phyloP scores from a whole-genome alignment of 345 rosid genomes.

The Eucalyptus victrix region DNA sequence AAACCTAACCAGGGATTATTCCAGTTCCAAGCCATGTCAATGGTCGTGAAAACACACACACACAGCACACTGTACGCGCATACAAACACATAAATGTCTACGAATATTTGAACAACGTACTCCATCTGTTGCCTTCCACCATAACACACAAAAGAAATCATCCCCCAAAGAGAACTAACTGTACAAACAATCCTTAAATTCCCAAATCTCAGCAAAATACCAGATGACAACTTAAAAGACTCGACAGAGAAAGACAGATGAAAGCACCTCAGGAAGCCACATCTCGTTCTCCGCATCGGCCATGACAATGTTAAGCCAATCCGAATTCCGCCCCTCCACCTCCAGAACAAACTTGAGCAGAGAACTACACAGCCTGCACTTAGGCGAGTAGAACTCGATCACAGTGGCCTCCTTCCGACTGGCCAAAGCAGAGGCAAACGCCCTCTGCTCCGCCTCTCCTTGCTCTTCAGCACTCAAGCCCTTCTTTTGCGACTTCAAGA shows the following conservation, averaged over 20 bases:
- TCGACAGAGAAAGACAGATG: not conserved
- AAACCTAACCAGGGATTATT: not conserved
- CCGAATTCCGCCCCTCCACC: conserved; percentile 58
- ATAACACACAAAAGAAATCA: not conserved
- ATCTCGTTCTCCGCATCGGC: conserved; percentile 90
- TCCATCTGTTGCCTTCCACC: not conserved
- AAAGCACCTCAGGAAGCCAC: conserved; percentile 90
- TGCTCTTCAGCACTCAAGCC: conserved; percentile 40
- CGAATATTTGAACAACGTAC: not conserved
- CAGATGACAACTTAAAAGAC: not conserved
- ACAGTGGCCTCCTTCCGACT: conserved; percentile 70
- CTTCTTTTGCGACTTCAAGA: not conserved
- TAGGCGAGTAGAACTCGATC: conserved; percentile 86
- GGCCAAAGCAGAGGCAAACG: conserved; percentile 71
- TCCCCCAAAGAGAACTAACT: not conserved
- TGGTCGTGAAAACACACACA: not conserved
- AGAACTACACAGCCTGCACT: conserved; percentile 80
- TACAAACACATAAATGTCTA: not conserved
- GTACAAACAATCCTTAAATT: not conserved
- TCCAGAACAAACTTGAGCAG: conserved; percentile 53
- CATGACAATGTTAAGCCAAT: conserved; percentile 76
- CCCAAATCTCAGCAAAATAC: not conserved
- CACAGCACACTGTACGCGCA: not conserved
- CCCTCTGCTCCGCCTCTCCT: conserved; percentile 87
- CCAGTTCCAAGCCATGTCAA: not conserved